Percentiles rank a stretch among this genome's conserved stretches.
phyloP scores from a whole-genome alignment of 148 eudicot genomes.

The Rhododendron henanense region DNA sequence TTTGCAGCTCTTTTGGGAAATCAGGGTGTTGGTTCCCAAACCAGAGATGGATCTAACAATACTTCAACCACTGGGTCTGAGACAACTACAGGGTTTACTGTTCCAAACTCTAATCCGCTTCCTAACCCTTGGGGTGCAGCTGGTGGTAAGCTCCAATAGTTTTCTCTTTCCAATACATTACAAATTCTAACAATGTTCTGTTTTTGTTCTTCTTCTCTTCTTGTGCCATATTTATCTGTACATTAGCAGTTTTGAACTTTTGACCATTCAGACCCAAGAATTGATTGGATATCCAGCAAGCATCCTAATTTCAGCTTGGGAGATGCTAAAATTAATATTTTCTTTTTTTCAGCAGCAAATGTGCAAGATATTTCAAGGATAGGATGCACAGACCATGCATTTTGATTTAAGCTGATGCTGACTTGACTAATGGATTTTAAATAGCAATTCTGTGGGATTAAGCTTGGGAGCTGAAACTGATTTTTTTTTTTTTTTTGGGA shows the following conservation, averaged over 20 bases:
- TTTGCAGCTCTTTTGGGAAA: constrained; percentile 86
- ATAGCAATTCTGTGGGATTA: background rate
- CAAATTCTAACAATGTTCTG: constrained; percentile 2
- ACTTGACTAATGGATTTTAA: background rate
- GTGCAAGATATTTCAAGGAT: background rate
- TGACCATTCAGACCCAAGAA: background rate
- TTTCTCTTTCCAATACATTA: background rate
- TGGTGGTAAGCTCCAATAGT: constrained; percentile 47
- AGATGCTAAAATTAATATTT: background rate
- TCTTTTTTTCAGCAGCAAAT: background rate
- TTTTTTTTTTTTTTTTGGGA: background rate
- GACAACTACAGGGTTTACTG: constrained; percentile 38
- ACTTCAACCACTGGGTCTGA: constrained; percentile 65
- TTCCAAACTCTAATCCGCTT: constrained; percentile 80
- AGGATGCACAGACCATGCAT: background rate
- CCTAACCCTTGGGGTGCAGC: constrained; percentile 83
- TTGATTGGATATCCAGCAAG: background rate
- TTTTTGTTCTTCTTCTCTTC: background rate
- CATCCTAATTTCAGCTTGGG: constrained; percentile 5
- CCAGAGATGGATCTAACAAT: constrained; percentile 53
- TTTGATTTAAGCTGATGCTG: background rate
- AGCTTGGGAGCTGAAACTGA: background rate
- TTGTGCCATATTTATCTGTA: background rate
- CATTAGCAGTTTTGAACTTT: background rate
- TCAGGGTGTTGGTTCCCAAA: constrained; percentile 60